Evolutionary conservation across 2,329 filamentous ascomycete genomes (phyloP), one percentile per base, ranked within the genome.

Genomic region (Periconia sp.): DNA sequence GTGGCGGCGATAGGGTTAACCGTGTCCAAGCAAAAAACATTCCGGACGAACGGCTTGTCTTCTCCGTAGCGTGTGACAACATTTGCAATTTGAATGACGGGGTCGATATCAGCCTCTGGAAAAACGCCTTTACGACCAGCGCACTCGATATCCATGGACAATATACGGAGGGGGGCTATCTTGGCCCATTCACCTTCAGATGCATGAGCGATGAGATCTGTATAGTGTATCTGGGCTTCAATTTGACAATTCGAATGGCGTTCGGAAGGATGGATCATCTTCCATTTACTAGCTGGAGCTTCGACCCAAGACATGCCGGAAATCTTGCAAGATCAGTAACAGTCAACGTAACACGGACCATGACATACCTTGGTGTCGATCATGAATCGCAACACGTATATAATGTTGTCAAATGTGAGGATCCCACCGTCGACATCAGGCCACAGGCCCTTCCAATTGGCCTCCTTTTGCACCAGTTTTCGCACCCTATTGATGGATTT

Each of bases 91-190:
- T 99, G 94, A 61, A 99, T 99, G 60, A 99, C 92, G 0, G 93
- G 92, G 66, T 99, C 94, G 18, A 91, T 78, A 56, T 93, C 86
- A 10, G 95, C 87, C 73, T 99, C 94, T 0, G 95, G 94, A 68
- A 99, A 99, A 68, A 99, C 89, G 60, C 94, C 94, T 76, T 99
- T 97, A 63, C 95, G 89, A 48, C 94, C 94, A 63, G 94, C 94
- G 74, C 94, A 99, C 75, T 99, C 94, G 64, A 99, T 99, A 84
- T 99, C 94, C 68, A 99, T 97, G 5, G 94, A 97, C 44, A 99
- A 77, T 45, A 96, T 89, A 56, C 94, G 87, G 3, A 99, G 80
- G 0, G 94, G 94, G 0, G 95, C 94, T 87, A 97, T 97, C 76
- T 97, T 99, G 27, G 91, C 91, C 92, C 93, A 99, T 70, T 97